A percentile compares a stretch with the other conserved stretches of the same genome.
These are phyloP conservation scores for Russula virescens DNA, from an alignment of 768 basidiomycete genomes.

Conservation along the genomic window DNA sequence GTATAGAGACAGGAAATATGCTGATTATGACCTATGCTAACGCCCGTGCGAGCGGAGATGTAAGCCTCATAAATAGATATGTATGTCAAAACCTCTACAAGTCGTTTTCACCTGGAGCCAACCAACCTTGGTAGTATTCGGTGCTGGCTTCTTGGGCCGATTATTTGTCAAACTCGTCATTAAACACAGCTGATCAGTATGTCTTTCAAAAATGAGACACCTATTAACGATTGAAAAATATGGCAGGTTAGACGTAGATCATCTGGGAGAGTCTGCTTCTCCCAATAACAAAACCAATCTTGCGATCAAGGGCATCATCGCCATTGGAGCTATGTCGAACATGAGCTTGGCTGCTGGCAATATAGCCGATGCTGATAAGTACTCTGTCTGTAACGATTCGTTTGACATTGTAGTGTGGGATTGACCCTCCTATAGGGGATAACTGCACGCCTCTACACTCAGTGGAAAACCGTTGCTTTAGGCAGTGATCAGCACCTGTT, in stretches of 20 bases:
- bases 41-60: conserved; percentile 27
- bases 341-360: conserved; percentile 35
- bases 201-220: conserved; percentile 30
- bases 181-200: conserved; percentile 40
- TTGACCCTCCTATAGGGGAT: conserved; percentile 4
- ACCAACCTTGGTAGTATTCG: conserved; percentile 24
- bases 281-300: no score
- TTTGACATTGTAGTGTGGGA: neutral
- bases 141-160: conserved; percentile 33
- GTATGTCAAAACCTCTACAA: conserved; percentile 14
- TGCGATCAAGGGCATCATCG: conserved; percentile 68
- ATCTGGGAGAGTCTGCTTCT: conserved; percentile 14
- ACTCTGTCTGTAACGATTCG: conserved; percentile 24
- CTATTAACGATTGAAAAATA: no score
- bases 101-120: neutral
- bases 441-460: neutral
- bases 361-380: conserved; percentile 24
- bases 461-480: conserved; percentile 9
- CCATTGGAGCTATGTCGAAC: conserved; percentile 57
- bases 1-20: conserved; percentile 32
- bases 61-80: conserved; percentile 25
- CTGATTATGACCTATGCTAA: conserved; percentile 32
- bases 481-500: no score
- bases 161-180: no score
- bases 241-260: neutral